Base-by-base conservation (phyloP, 2,329 filamentous ascomycete species). In the Ceratocystis huliohia region DNA sequence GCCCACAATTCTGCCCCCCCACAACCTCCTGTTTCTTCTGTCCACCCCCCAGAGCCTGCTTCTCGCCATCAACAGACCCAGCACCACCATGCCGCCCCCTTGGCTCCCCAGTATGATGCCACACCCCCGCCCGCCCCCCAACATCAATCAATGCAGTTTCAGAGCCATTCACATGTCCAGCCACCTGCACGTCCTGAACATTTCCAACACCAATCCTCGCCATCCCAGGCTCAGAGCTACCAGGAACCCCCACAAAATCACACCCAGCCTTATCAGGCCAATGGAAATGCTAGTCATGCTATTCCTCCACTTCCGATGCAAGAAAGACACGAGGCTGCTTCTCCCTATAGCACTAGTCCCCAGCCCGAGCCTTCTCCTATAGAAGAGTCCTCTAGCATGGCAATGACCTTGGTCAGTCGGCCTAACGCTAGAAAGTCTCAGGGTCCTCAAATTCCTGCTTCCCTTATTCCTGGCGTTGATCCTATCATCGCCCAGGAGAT, bases 381-480 rank as follows among this genome's bases (percentile, higher is more conserved):
- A n/a, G 65, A 69, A 17, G 63, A 69, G n/a, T 64, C 65, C 2
- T 68, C 68, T 22, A 64, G 64, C 65, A 66, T 69, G 68, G 68
- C 63, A 50, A 69, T 61, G 59, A 67, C 67, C 15, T 61, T 66
- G 48, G 66, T 67, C 44, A 67, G 57, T 20, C 50, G 66, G 17
- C 37, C 65, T 33, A 61, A 30, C 13, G 59, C 56, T 28, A 22
- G 30, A 1, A 59, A 44, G 15, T 66, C 65, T 6, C 61, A 66
- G n/a, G 57, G 65, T 1, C 79, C 81, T 1, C 72, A 77, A 3
- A 76, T 85, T 1, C 84, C 84, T 3, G 73, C 82, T 1, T 82
- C 83, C 2, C 75, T 87, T 25, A 80, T 87, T 6, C 81, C 84
- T n/a, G 84, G 84, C 2, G 77, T 84, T 30, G 84, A 87, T 68